These are phyloP conservation scores for Quercus suber DNA, from an alignment of 306 rosid species.

Conservation along the genomic window DNA sequence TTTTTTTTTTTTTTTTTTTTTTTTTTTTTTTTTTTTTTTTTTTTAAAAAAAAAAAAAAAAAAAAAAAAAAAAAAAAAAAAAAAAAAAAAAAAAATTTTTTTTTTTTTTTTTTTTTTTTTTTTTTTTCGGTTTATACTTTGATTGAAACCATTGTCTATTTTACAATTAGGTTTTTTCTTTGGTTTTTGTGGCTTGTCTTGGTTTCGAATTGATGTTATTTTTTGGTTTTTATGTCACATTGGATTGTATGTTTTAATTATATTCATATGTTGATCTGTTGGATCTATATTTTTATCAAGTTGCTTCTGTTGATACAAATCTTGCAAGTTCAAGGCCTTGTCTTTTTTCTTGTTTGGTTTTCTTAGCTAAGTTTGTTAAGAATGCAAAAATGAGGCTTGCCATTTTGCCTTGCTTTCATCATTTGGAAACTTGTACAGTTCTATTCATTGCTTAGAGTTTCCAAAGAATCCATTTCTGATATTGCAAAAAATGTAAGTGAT, in stretches of 20 bases:
- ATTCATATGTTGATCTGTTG: not conserved
- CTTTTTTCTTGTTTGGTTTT: not conserved
- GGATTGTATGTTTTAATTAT: not conserved
- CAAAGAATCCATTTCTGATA: not conserved
- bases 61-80: too few relatives aligned
- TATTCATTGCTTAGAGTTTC: slow-evolving; percentile 5
- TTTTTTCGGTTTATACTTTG: not conserved
- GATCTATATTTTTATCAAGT: not conserved
- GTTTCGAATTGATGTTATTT: not conserved
- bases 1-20: too few relatives aligned
- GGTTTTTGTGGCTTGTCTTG: not conserved
- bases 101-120: too few relatives aligned
- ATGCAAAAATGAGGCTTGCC: not conserved
- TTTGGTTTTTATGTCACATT: not conserved
- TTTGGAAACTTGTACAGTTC: slow-evolving; percentile 21
- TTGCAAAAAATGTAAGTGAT: not conserved
- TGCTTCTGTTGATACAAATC: not conserved
- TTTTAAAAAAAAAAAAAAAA: too few relatives aligned
- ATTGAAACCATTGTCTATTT: not conserved
- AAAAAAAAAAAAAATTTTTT: too few relatives aligned
- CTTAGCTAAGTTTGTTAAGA: not conserved
- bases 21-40: not conserved
- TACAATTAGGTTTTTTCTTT: not conserved
- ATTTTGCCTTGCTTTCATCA: slow-evolving; percentile 39
- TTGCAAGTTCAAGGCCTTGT: not conserved